These are phyloP conservation scores for Geotrichum restrictum DNA, from an alignment of 1,139 yeast species.

Conservation along the genomic window DNA sequence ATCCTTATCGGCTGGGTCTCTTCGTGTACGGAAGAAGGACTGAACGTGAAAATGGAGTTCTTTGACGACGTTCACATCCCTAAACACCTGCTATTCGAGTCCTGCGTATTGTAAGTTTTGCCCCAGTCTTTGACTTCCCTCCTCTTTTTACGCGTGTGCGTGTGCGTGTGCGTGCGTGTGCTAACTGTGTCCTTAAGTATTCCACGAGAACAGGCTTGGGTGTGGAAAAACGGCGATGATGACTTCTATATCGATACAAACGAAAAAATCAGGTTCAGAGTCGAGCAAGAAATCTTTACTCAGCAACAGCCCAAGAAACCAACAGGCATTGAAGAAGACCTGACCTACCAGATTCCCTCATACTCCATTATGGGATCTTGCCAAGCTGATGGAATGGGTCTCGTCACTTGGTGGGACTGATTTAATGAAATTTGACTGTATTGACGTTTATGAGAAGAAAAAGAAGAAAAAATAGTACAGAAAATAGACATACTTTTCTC, in stretches of 20 bases:
- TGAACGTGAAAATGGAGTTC: slow-evolving; percentile 75
- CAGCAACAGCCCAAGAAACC: slow-evolving; percentile 69
- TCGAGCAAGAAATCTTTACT: slow-evolving; percentile 82
- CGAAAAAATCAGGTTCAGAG: slow-evolving; percentile 84
- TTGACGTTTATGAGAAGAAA: neutral
- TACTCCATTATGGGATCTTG: slow-evolving; percentile 87
- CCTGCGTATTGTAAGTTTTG: slow-evolving; percentile 51
- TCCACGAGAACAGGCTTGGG: slow-evolving; percentile 82
- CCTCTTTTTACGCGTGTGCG: no score
- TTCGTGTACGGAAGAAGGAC: slow-evolving; percentile 81
- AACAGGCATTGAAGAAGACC: slow-evolving; percentile 45
- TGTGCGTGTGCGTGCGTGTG: no score
- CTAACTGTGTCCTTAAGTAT: slow-evolving; percentile 22
- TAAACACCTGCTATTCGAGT: slow-evolving; percentile 71
- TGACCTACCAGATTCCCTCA: slow-evolving; percentile 50
- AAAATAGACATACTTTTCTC: neutral
- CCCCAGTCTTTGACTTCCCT: slow-evolving; percentile 4
- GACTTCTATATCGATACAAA: slow-evolving; percentile 82
- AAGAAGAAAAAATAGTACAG: neutral
- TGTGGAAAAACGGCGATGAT: slow-evolving; percentile 65
- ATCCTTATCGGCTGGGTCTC: slow-evolving; percentile 91
- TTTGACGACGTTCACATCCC: slow-evolving; percentile 93
- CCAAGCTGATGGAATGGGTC: slow-evolving; percentile 94
- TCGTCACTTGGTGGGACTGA: slow-evolving; percentile 92
- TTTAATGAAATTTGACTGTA: no score